Evolutionary conservation across 140 eudicot species (phyloP).

Genomic region (Oenanthe javanica): DNA sequence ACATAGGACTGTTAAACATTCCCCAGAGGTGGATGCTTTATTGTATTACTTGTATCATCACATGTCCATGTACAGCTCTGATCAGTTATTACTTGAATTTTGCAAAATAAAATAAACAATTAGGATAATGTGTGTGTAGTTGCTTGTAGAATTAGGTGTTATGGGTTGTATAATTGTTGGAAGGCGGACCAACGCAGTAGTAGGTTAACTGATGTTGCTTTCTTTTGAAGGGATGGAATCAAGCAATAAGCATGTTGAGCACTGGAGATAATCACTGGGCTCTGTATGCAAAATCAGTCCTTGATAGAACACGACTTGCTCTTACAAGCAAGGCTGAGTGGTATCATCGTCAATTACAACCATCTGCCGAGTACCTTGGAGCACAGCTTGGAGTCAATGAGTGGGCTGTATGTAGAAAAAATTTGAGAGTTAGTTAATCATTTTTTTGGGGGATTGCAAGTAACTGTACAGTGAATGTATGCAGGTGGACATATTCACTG

Average conservation of each 20-base stretch:
- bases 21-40: not conserved
- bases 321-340: slow-evolving; percentile 89
- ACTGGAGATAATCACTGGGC: slow-evolving; percentile 74
- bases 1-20: too few species aligned
- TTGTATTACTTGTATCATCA: not conserved
- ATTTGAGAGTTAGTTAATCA: not conserved
- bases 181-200: not conserved
- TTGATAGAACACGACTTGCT: slow-evolving; percentile 93
- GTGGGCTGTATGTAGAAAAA: slow-evolving; percentile 72
- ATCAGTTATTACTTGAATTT: not conserved
- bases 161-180: not conserved
- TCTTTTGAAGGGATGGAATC: slow-evolving; percentile 77
- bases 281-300: slow-evolving; percentile 93
- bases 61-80: not conserved
- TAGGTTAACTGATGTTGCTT: not conserved
- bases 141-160: not conserved
- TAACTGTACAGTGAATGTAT: slow-evolving; percentile 9
- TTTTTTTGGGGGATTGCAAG: not conserved
- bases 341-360: slow-evolving; percentile 73
- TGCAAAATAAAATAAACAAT: not conserved
- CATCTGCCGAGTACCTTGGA: slow-evolving; percentile 98
- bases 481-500: slow-evolving; percentile 91
- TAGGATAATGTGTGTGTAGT: not conserved
- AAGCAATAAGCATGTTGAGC: slow-evolving; percentile 58
- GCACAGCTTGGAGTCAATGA: slow-evolving; percentile 80